Percentiles rank a stretch among this genome's conserved stretches.
Evolutionary conservation across 371 early-diverging fungal genomes (phyloP).

Genomic region (Capillidium rhysosporum): DNA sequence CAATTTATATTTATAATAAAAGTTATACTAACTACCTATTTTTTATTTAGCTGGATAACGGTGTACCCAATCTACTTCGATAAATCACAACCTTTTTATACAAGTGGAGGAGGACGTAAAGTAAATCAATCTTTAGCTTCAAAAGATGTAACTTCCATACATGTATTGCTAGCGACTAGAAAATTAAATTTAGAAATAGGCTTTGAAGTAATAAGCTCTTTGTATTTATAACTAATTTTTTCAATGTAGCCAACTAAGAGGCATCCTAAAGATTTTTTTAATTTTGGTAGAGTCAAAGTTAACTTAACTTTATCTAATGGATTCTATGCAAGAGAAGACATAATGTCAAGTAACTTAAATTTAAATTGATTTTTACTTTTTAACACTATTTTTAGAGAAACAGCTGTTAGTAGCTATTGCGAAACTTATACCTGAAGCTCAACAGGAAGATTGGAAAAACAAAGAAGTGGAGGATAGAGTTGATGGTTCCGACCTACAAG

Average conservation of each 20-base stretch:
- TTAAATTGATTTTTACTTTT: neutral
- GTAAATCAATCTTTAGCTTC: neutral
- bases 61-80: conserved; percentile 5
- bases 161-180: neutral
- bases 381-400: neutral
- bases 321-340: neutral
- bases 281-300: neutral
- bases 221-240: neutral
- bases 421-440: conserved; percentile 1
- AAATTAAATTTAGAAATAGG: neutral
- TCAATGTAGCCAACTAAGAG: neutral
- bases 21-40: neutral
- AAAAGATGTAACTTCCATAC: neutral
- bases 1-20: neutral
- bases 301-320: conserved; percentile 1
- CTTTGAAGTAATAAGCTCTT: conserved; percentile 1
- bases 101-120: neutral
- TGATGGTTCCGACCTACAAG: neutral
- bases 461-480: neutral
- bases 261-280: conserved; percentile 1
- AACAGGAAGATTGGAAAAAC: neutral
- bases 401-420: neutral
- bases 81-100: neutral
- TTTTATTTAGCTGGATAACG: neutral
- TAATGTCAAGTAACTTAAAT: neutral